phyloP scores from a whole-genome alignment of 257 asterid genomes.

The Solanum chmielewskii region DNA sequence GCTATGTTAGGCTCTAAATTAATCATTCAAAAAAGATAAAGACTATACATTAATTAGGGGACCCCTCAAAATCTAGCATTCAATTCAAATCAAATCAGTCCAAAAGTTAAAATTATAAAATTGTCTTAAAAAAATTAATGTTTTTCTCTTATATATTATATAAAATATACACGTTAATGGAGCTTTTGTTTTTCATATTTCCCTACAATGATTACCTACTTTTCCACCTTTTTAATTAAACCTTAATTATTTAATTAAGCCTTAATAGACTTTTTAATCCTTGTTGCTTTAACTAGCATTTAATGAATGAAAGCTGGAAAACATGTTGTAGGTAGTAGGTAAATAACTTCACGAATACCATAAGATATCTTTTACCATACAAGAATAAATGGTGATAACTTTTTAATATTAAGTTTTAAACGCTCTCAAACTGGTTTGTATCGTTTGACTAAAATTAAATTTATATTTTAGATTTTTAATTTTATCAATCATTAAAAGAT shows the following conservation, averaged over 20 bases:
- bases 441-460: not conserved
- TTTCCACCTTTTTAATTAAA: not conserved
- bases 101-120: not conserved
- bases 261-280: not conserved
- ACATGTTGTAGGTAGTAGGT: not conserved
- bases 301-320: not conserved
- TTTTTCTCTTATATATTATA: not conserved
- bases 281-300: not conserved
- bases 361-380: not conserved
- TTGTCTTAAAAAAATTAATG: not conserved
- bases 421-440: not conserved
- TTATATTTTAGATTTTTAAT: not conserved
- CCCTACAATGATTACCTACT: not conserved
- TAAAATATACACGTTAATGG: not conserved
- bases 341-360: not conserved
- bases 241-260: not conserved
- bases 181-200: not conserved
- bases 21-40: not conserved
- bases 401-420: not conserved
- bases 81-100: not conserved
- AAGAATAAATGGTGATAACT: not conserved
- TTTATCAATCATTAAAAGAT: not conserved
- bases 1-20: not conserved
- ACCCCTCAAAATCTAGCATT: not conserved
- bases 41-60: not conserved